Evolutionary conservation across 2,329 filamentous ascomycete genomes (phyloP).

Genomic region (Truncatella angustata): DNA sequence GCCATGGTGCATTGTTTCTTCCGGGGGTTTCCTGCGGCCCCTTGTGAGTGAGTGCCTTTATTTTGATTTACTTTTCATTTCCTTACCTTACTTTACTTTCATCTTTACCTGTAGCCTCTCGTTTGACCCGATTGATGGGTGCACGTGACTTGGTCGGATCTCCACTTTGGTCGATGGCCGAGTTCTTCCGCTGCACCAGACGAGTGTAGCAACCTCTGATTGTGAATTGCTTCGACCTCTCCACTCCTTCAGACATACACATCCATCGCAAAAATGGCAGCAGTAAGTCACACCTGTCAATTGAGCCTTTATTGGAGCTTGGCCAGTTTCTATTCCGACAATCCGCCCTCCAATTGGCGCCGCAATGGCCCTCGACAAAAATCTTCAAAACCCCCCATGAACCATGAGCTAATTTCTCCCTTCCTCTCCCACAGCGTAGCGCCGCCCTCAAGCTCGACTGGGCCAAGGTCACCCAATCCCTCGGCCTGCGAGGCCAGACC

Average conservation of each 20-base stretch:
- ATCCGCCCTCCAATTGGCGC: slow-evolving; percentile 21
- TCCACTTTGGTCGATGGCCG: background rate
- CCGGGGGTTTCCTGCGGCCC: too few relatives aligned
- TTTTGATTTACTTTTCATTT: too few relatives aligned
- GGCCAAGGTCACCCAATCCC: slow-evolving; percentile 89
- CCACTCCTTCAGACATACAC: slow-evolving; percentile 42
- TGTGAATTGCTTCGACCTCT: slow-evolving; percentile 46
- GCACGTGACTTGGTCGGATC: background rate
- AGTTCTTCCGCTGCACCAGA: slow-evolving; percentile 39
- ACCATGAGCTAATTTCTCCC: slow-evolving; percentile 55
- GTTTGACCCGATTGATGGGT: background rate
- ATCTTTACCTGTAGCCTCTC: background rate
- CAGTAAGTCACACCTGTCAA: slow-evolving; percentile 52
- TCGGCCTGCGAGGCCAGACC: slow-evolving; percentile 94
- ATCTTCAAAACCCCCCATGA: background rate
- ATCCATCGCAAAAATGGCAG: slow-evolving; percentile 62
- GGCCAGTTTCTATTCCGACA: background rate
- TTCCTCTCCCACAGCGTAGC: slow-evolving; percentile 68
- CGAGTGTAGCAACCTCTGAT: slow-evolving; percentile 44
- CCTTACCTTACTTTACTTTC: too few relatives aligned
- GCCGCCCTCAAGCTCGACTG: slow-evolving; percentile 99
- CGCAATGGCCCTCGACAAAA: slow-evolving; percentile 12
- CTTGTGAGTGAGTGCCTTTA: too few relatives aligned
- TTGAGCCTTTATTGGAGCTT: slow-evolving; percentile 16
- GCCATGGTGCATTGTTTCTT: too few relatives aligned